Conservation (phyloP, 345 rosid species). For the Euphorbia lathyris region DNA sequence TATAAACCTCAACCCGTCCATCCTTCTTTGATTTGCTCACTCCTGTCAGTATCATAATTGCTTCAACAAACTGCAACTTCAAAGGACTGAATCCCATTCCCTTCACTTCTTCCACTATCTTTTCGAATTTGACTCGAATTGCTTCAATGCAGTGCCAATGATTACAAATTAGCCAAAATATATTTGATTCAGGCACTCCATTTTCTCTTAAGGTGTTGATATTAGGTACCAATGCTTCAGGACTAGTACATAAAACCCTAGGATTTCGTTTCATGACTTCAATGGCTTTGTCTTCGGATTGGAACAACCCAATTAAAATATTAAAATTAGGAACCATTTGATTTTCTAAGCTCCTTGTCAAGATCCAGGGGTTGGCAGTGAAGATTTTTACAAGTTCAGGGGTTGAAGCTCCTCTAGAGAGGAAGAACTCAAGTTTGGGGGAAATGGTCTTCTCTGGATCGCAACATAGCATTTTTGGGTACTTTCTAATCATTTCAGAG, state of each 20-base stretch:
- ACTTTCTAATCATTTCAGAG: conserved; percentile 2
- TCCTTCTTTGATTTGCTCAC: conserved; percentile 40
- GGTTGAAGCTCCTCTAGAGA: conserved; percentile 16
- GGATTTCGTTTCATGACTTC: neutral
- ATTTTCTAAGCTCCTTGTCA: conserved; percentile 10
- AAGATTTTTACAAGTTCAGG: conserved; percentile 11
- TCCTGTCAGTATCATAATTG: conserved; percentile 31
- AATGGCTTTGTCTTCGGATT: conserved; percentile 1
- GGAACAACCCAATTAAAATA: conserved; percentile 5
- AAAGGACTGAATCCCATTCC: conserved; percentile 25
- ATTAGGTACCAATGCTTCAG: neutral
- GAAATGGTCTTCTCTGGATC: conserved; percentile 26
- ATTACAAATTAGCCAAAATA: neutral
- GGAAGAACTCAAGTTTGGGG: conserved; percentile 31
- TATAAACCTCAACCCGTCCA: conserved; percentile 25
- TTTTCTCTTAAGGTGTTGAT: neutral
- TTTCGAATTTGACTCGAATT: neutral
- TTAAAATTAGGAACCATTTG: conserved; percentile 15
- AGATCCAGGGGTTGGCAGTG: neutral
- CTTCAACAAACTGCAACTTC: conserved; percentile 27
- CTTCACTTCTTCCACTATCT: conserved; percentile 25
- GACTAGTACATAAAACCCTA: neutral
- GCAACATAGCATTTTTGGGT: conserved; percentile 3
- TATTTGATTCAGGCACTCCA: conserved; percentile 15
- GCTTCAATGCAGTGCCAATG: neutral